These are phyloP conservation scores for Tilletia caries DNA, from an alignment of 1,284 basidiomycete species.

Conservation along the genomic window DNA sequence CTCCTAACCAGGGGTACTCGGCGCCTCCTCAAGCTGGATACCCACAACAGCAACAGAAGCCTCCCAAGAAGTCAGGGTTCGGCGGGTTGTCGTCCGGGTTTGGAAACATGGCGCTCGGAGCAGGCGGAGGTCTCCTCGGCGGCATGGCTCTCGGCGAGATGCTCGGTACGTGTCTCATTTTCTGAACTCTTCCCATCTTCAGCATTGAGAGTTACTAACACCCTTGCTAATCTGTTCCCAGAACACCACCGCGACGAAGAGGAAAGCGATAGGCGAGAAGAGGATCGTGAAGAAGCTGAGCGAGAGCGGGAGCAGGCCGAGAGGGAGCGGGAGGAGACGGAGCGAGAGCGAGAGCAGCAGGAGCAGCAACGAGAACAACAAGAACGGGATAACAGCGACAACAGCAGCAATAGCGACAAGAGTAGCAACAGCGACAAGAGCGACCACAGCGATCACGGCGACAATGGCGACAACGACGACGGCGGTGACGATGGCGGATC, in stretches of 20 bases:
- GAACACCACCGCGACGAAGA: constrained; percentile 1
- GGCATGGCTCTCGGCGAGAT: not conserved
- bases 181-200: too few species aligned
- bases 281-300: not conserved
- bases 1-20: not conserved
- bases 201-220: not conserved
- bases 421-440: not conserved
- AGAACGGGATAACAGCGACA: not conserved
- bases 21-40: not conserved
- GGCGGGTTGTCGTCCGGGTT: not conserved
- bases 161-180: not conserved
- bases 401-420: not conserved
- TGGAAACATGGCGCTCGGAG: not conserved
- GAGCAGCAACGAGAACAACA: not conserved
- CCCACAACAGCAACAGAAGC: not conserved
- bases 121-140: not conserved
- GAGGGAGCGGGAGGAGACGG: not conserved
- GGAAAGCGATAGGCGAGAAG: not conserved
- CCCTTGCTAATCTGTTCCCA: not conserved
- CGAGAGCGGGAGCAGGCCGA: not conserved
- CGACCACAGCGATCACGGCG: not conserved
- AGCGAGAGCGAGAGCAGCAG: not conserved
- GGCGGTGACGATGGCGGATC: not conserved
- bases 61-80: not conserved
- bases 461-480: not conserved